Base-by-base conservation (phyloP, 495 filamentous ascomycete genomes). In the Usnea hakonensis region DNA sequence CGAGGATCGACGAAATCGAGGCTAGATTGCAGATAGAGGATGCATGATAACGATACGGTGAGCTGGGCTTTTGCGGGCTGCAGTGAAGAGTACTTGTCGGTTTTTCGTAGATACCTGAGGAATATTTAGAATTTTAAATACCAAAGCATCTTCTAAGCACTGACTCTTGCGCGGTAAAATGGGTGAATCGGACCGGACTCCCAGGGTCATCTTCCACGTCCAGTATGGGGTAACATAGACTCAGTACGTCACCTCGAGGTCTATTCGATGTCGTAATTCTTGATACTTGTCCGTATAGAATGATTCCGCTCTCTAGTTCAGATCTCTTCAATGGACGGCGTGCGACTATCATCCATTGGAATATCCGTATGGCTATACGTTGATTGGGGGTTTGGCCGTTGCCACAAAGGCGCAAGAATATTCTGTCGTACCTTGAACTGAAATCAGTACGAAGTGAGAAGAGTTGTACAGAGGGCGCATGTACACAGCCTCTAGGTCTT, bases 261-360 rank as follows among this genome's bases (percentile, higher is more conserved):
- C 58, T 55, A 13, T 33, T 60, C 32, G 40, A 13, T 33, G 38
- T 0, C 5, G 60, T 63, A 1, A 66, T 55, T 3, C 33, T 23
- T 5, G 55, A 21, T 16, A n/a, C 61, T 54, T 19, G 43, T 33
- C 38, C 44, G 19, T 66, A 40, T 17, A 66, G 57, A 23, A 33
- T 55, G 14, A 64, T 66, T 9, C 64, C 64, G 30, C 56, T 60
- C 43, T 63, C 55, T n/a, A 66, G 33, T 37, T 66, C 64, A 1
- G 21, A 55, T 48, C 48, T 54, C 21, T 26, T 63, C 30, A 64
- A 37, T 21, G 61, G 64, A 30, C 64, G 60, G 16, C 21, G 37
- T 11, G 64, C 60, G 1, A 63, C 46, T 10, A 60, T 2, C 48
- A 66, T 54, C 64, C 64, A 66, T 16, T 66, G 64, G 17, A 66